A percentile compares a stretch with the other conserved stretches of the same genome.
phyloP scores from a whole-genome alignment of 345 rosid genomes.

The Raphanus raphanistrum region DNA sequence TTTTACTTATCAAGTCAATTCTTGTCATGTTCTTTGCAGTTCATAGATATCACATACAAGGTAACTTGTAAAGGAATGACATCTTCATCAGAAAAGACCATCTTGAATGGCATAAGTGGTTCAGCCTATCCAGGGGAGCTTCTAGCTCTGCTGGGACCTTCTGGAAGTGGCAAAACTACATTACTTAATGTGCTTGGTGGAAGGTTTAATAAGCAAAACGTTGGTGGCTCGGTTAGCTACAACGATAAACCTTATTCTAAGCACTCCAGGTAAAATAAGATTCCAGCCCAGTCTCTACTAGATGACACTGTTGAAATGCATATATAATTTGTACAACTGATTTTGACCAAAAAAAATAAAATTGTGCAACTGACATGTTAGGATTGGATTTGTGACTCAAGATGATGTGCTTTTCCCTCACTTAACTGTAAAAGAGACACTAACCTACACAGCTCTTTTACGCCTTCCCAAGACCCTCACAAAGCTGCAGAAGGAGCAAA shows the following conservation, averaged over 20 bases:
- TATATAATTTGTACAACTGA: slow-evolving; percentile 6
- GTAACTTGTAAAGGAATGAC: slow-evolving; percentile 60
- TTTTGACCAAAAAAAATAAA: neutral
- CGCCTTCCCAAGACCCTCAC: slow-evolving; percentile 70
- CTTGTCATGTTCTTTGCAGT: slow-evolving; percentile 48
- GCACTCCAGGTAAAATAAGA: slow-evolving; percentile 62
- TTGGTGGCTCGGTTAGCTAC: slow-evolving; percentile 65
- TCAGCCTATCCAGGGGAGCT: slow-evolving; percentile 84
- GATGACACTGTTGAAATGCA: slow-evolving; percentile 6
- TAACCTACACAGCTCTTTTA: slow-evolving; percentile 79
- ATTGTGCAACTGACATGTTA: slow-evolving; percentile 29
- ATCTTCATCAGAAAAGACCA: slow-evolving; percentile 57
- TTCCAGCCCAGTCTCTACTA: neutral
- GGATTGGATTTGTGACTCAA: slow-evolving; percentile 97
- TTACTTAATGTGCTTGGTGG: slow-evolving; percentile 79
- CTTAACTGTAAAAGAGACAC: slow-evolving; percentile 88
- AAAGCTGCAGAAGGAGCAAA: slow-evolving; percentile 62
- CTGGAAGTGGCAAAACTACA: slow-evolving; percentile 93
- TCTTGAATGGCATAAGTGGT: slow-evolving; percentile 76
- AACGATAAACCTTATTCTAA: slow-evolving; percentile 76
- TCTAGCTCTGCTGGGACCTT: slow-evolving; percentile 96
- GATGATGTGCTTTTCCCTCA: slow-evolving; percentile 93
- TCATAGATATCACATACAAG: slow-evolving; percentile 74
- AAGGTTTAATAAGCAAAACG: slow-evolving; percentile 48
- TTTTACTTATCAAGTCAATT: slow-evolving; percentile 7